Conservation (phyloP, 345 rosid genomes). For the Atalantia buxifolia region DNA sequence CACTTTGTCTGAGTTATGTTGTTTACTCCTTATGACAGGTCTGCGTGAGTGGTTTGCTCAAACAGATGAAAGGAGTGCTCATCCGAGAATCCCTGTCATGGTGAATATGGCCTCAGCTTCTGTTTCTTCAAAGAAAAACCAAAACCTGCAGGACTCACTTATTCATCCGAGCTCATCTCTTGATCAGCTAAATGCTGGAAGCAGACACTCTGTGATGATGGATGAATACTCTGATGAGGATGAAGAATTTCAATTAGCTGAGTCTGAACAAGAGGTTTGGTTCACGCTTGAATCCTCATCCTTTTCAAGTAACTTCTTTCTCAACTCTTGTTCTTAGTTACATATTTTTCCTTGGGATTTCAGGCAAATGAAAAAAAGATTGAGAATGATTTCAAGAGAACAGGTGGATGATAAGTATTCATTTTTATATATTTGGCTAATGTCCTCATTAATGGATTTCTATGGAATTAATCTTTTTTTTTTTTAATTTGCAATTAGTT, state of each 20-base stretch:
- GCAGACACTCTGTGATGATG: constrained; percentile 68
- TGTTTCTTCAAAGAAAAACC: constrained; percentile 43
- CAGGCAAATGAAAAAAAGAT: constrained; percentile 51
- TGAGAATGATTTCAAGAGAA: constrained; percentile 55
- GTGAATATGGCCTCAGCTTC: constrained; percentile 91
- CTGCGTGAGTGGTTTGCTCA: constrained; percentile 96
- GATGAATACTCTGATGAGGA: constrained; percentile 96
- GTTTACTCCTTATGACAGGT: constrained; percentile 39
- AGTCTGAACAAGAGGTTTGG: constrained; percentile 84
- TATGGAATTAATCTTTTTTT: not conserved
- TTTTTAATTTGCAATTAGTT: constrained; percentile 9
- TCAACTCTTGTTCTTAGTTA: not conserved
- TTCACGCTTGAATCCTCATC: constrained; percentile 5
- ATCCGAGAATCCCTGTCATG: constrained; percentile 95
- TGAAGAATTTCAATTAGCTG: constrained; percentile 88
- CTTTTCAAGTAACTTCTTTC: not conserved
- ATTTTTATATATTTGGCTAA: constrained; percentile 1
- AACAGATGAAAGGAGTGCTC: constrained; percentile 91
- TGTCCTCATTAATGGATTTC: not conserved
- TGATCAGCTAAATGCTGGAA: constrained; percentile 60
- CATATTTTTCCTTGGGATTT: constrained; percentile 8
- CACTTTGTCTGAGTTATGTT: not conserved
- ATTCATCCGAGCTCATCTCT: constrained; percentile 48
- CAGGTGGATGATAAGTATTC: constrained; percentile 40
- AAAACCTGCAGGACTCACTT: constrained; percentile 46